Percentiles rank a stretch among this genome's conserved stretches.
Conservation (phyloP, 1,139 yeast species). For the Geotrichum carabidarum region DNA sequence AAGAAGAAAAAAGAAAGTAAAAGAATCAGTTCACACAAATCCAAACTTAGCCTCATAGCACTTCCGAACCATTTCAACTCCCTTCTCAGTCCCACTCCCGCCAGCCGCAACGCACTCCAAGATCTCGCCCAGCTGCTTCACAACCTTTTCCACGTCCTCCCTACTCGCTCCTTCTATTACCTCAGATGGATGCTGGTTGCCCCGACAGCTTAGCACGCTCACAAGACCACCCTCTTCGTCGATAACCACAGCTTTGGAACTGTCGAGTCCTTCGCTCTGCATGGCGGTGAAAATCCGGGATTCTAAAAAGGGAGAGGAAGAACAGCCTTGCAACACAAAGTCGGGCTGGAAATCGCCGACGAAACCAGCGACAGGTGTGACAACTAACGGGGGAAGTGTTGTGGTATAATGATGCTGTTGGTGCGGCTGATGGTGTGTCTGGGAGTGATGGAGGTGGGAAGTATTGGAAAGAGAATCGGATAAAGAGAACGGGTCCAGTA, state of each 20-base stretch:
- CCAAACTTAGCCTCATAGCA: no score
- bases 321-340: conserved; percentile 5
- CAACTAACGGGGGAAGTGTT: not conserved
- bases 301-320: not conserved
- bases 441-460: not conserved
- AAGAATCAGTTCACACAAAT: no score
- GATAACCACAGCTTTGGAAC: not conserved
- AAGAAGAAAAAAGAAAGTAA: no score
- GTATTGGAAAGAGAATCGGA: not conserved
- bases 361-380: conserved; percentile 7
- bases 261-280: not conserved
- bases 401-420: no score
- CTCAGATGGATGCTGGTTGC: not conserved
- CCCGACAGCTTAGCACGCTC: not conserved
- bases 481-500: not conserved
- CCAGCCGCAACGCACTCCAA: no score
- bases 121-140: no score
- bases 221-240: not conserved
- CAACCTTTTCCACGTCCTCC: not conserved
- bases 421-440: no score
- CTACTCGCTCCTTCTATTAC: no score
- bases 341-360: conserved; percentile 6
- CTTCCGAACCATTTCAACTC: not conserved
- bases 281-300: not conserved
- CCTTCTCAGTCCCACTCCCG: no score